Evolutionary conservation across 1,284 basidiomycete species (phyloP).

Genomic region (Calocybe gambosa): DNA sequence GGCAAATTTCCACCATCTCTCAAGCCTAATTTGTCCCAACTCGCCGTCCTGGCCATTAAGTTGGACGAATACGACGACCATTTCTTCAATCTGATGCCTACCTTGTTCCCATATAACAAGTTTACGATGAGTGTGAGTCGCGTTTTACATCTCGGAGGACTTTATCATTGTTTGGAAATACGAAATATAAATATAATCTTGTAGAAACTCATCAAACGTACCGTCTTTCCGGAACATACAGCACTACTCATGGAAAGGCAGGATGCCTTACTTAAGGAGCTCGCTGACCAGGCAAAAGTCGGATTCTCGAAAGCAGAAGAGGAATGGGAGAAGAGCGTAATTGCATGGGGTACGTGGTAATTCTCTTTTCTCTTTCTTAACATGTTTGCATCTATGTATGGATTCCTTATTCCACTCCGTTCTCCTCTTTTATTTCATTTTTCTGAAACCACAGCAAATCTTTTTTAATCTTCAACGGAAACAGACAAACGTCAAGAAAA

Average conservation of each 20-base stretch:
- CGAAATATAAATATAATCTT: not conserved
- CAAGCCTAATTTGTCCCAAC: slow-evolving; percentile 66
- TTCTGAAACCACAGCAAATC: not conserved
- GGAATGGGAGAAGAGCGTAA: slow-evolving; percentile 64
- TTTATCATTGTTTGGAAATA: not conserved
- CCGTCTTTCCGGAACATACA: slow-evolving; percentile 56
- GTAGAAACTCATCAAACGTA: not conserved
- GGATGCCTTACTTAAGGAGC: slow-evolving; percentile 55
- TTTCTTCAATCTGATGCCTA: slow-evolving; percentile 86
- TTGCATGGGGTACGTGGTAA: slow-evolving; percentile 52
- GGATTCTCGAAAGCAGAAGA: slow-evolving; percentile 65
- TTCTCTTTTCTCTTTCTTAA: slow-evolving; percentile 3
- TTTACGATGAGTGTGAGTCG: slow-evolving; percentile 74
- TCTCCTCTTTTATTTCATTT: not conserved
- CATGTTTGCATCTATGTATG: too few species aligned
- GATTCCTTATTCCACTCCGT: too few species aligned
- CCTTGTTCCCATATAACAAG: slow-evolving; percentile 87
- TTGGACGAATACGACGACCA: slow-evolving; percentile 87
- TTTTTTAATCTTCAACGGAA: too few species aligned
- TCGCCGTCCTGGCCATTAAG: slow-evolving; percentile 75
- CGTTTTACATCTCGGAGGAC: slow-evolving; percentile 5
- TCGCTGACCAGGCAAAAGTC: slow-evolving; percentile 50
- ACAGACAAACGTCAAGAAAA: slow-evolving; percentile 62
- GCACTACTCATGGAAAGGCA: slow-evolving; percentile 57
- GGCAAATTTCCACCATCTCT: slow-evolving; percentile 84